Evolutionary conservation across 257 asterid species (phyloP), one percentile per base, ranked within the genome.

Genomic region (Linderniella brevidens): DNA sequence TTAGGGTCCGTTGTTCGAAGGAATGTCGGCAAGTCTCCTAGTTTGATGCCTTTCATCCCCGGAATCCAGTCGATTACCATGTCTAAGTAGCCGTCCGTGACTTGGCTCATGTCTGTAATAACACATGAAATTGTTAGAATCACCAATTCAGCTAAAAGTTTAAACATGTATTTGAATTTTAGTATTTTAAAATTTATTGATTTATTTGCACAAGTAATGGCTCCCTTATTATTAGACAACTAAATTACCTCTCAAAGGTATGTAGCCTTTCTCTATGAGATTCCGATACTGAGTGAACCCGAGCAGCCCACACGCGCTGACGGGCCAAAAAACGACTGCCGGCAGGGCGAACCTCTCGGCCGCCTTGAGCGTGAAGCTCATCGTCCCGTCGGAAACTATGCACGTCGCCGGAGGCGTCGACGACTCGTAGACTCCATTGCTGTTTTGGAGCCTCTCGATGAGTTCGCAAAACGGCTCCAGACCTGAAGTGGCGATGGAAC

Each of bases 371-470:
- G 74, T 60, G 45, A 71, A 68, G 44, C 51, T 57, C 76, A 75
- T 68, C n/a, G 17, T 50, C 8, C 57, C 73, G 35, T 75, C 83
- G 0, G 71, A 51, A 3, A 71, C 66, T 8, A 75, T 63, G 54
- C 76, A 71, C 9, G 64, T 65, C 55, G 68, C 76, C 17, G 62
- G 68, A 8, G 77, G 77, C 40, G n/a, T n/a, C n/a, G n/a, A n/a
- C n/a, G n/a, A 13, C 1, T 9, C 43, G 13, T 39, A 35, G 1
- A 43, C 64, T 0, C 46, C 37, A 14, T n/a, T 40, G 4, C 55
- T 20, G 18, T 50, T 38, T 8, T 60, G 54, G 35, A 69, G 64
- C 56, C 43, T 56, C 11, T 44, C 3, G 8, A 74, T 13, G 35
- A 74, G 66, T 41, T 29, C 58, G 52, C 59, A 57, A 15, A 74